These are phyloP conservation scores for Phytopythium helicoides DNA, from an alignment of 352 stramenopile species.

Conservation along the genomic window DNA sequence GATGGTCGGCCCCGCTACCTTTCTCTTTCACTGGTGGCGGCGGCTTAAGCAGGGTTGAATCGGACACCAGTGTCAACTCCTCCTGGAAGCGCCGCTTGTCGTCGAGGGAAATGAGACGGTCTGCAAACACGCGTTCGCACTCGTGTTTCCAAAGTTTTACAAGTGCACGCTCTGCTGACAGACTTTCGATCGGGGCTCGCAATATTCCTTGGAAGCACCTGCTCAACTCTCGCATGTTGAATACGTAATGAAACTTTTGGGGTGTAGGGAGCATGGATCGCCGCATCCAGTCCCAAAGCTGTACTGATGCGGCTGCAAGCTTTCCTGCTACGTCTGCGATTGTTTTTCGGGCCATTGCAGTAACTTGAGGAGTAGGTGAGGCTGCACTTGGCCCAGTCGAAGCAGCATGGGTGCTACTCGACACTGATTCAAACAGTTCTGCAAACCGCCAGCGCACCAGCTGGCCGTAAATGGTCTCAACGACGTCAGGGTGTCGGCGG, in stretches of 20 bases:
- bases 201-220: conserved; percentile 83
- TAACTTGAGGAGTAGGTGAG: background rate
- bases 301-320: conserved; percentile 47
- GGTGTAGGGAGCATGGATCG: conserved; percentile 68
- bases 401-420: background rate
- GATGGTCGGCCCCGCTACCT: background rate
- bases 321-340: conserved; percentile 45
- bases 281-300: conserved; percentile 69
- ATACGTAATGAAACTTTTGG: conserved; percentile 84
- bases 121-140: conserved; percentile 75
- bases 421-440: conserved; percentile 9
- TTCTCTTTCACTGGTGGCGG: conserved; percentile 20
- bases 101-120: conserved; percentile 67
- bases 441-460: conserved; percentile 63
- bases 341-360: conserved; percentile 23
- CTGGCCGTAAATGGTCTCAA: conserved; percentile 87
- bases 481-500: conserved; percentile 67
- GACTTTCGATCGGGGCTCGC: conserved; percentile 44
- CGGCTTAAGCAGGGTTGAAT: conserved; percentile 39
- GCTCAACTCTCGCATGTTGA: conserved; percentile 73
- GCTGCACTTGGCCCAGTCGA: background rate
- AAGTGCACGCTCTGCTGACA: conserved; percentile 46
- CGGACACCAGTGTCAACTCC: conserved; percentile 43
- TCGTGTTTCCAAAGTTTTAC: conserved; percentile 85
- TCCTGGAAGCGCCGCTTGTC: conserved; percentile 72